Conservation (phyloP, 306 rosid species). For the Medicago lupulina region DNA sequence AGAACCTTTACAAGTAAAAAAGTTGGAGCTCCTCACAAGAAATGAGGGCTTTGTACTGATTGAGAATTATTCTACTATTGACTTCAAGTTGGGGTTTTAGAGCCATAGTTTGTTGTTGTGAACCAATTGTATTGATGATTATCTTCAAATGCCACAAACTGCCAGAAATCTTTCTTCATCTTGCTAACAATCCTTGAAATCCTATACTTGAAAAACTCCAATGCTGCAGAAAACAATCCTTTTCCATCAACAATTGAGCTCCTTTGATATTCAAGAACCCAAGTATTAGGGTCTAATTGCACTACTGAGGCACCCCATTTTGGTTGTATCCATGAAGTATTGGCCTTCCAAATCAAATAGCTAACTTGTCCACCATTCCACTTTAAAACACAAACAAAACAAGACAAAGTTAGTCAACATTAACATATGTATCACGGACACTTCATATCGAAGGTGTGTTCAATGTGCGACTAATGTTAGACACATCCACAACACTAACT, state of each 20-base stretch:
- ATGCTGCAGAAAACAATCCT: slow-evolving; percentile 52
- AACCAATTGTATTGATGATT: slow-evolving; percentile 19
- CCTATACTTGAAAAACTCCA: slow-evolving; percentile 53
- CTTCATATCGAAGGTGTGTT: not conserved
- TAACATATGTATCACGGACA: not conserved
- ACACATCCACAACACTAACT: too few relatives aligned
- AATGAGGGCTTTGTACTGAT: slow-evolving; percentile 55
- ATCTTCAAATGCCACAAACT: slow-evolving; percentile 49
- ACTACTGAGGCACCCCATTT: slow-evolving; percentile 81
- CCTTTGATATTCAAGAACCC: slow-evolving; percentile 82
- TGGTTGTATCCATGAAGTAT: slow-evolving; percentile 71
- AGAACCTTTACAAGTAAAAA: not conserved
- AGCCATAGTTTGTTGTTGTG: slow-evolving; percentile 24
- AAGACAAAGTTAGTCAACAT: slow-evolving; percentile 24
- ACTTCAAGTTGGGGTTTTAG: slow-evolving; percentile 63
- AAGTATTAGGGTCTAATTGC: slow-evolving; percentile 78
- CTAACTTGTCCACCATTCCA: slow-evolving; percentile 76
- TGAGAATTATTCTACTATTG: slow-evolving; percentile 4
- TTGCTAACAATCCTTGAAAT: slow-evolving; percentile 46
- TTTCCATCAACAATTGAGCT: slow-evolving; percentile 55
- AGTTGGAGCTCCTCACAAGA: slow-evolving; percentile 65
- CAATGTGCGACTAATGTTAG: not conserved
- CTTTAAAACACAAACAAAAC: slow-evolving; percentile 46
- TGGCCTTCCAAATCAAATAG: slow-evolving; percentile 60
- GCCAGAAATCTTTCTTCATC: slow-evolving; percentile 61